Percentiles rank a stretch among this genome's conserved stretches.
Conservation (phyloP, 2,329 filamentous ascomycete genomes). For the Aspergillus vadensis region DNA sequence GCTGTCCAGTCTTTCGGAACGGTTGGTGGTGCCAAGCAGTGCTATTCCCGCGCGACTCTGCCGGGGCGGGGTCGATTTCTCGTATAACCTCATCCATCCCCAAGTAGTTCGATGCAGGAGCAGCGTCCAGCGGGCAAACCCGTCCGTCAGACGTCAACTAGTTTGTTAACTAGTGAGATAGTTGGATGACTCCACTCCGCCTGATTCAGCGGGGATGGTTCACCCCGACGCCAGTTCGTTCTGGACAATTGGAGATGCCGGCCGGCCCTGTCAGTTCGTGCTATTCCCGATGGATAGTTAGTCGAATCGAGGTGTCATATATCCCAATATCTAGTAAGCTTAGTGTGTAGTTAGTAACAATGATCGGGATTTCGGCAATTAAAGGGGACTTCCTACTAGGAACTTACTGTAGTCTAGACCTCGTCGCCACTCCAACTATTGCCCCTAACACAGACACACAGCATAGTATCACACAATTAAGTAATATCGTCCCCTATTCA, state of each 20-base stretch:
- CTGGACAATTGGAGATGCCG: background rate
- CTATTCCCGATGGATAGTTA: too few relatives aligned
- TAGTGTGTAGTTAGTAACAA: too few relatives aligned
- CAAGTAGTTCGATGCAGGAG: background rate
- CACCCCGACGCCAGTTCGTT: background rate
- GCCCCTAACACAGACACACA: too few relatives aligned
- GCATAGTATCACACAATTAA: too few relatives aligned
- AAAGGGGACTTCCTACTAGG: too few relatives aligned
- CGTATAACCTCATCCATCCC: constrained; percentile 5
- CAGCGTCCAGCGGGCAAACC: background rate
- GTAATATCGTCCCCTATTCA: too few relatives aligned
- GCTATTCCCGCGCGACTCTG: background rate
- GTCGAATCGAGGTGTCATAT: too few relatives aligned
- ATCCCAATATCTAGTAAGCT: too few relatives aligned
- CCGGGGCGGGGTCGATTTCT: constrained; percentile 1
- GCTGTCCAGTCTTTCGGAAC: constrained; percentile 5
- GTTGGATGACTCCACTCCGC: background rate
- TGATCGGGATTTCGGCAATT: too few relatives aligned
- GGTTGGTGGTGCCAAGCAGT: constrained; percentile 1
- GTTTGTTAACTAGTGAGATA: too few relatives aligned
- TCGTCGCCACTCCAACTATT: too few relatives aligned
- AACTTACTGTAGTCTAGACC: too few relatives aligned
- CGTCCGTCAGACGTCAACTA: background rate
- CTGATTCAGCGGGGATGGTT: background rate
- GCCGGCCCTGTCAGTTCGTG: background rate